phyloP scores from a whole-genome alignment of 129 eudicot genomes.

The Chrysanthemum lavandulifolium region DNA sequence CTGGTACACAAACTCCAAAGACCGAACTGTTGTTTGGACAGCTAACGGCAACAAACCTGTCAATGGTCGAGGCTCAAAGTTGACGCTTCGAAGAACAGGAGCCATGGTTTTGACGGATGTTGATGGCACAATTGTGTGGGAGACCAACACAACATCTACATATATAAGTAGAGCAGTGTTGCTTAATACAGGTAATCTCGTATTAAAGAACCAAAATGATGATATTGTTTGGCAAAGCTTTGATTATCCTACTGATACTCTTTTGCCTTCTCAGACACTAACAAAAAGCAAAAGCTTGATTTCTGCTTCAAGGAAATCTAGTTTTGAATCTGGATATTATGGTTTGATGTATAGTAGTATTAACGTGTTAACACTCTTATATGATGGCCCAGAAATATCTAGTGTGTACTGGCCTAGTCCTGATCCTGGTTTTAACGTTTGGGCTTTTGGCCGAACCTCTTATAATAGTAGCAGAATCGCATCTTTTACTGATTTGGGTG shows the following conservation, averaged over 20 bases:
- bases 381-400: background rate
- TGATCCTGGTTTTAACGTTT: background rate
- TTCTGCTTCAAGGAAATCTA: background rate
- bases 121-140: background rate
- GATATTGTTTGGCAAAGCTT: background rate
- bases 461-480: constrained; percentile 3
- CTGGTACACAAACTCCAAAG: constrained; percentile 2
- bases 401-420: background rate
- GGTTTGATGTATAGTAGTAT: background rate
- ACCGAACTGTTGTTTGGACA: background rate
- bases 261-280: background rate
- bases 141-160: background rate
- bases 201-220: background rate
- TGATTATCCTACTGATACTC: constrained; percentile 5
- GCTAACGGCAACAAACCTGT: background rate
- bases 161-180: background rate
- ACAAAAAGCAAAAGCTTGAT: background rate
- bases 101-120: background rate
- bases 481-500: background rate
- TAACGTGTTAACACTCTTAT: background rate
- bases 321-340: background rate
- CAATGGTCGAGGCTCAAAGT: background rate
- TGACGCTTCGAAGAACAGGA: background rate
- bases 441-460: background rate
- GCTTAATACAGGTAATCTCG: background rate